phyloP scores from a whole-genome alignment of 805 yeast genomes.

The Candida sithepensis region DNA sequence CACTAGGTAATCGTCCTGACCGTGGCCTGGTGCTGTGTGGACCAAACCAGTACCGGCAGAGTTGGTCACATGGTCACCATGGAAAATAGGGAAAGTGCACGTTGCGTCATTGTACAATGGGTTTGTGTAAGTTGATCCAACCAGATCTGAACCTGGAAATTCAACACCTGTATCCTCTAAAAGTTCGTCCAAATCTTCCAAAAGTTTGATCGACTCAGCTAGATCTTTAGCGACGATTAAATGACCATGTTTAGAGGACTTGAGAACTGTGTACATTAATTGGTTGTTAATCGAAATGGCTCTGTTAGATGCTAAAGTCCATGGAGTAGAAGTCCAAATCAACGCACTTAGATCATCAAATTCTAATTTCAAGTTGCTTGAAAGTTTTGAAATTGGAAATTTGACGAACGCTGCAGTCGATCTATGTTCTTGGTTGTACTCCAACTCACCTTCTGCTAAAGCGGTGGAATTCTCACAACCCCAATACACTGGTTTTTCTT shows the following conservation, averaged over 20 bases:
- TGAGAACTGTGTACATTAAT: constrained; percentile 53
- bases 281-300: constrained; percentile 72
- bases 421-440: constrained; percentile 68
- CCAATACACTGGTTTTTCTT: constrained; percentile 96
- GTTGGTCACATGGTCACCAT: constrained; percentile 78
- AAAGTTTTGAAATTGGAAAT: constrained; percentile 47
- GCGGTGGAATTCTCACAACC: constrained; percentile 93
- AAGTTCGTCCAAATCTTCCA: constrained; percentile 31
- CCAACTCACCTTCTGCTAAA: constrained; percentile 93
- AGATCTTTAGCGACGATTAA: constrained; percentile 58
- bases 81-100: constrained; percentile 54
- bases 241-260: constrained; percentile 33
- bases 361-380: constrained; percentile 19
- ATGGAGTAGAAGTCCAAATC: constrained; percentile 98
- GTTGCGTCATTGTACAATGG: constrained; percentile 39
- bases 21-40: constrained; percentile 98
- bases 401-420: constrained; percentile 68
- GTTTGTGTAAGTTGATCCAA: constrained; percentile 47
- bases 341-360: constrained; percentile 32
- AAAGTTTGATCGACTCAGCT: constrained; percentile 31
- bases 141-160: constrained; percentile 41
- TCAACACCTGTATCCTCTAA: constrained; percentile 19
- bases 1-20: constrained; percentile 82
- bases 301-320: constrained; percentile 89
- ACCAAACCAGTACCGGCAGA: constrained; percentile 92